Conservation (phyloP, 2,329 filamentous ascomycete genomes). For the Hymenoscyphus scutula region DNA sequence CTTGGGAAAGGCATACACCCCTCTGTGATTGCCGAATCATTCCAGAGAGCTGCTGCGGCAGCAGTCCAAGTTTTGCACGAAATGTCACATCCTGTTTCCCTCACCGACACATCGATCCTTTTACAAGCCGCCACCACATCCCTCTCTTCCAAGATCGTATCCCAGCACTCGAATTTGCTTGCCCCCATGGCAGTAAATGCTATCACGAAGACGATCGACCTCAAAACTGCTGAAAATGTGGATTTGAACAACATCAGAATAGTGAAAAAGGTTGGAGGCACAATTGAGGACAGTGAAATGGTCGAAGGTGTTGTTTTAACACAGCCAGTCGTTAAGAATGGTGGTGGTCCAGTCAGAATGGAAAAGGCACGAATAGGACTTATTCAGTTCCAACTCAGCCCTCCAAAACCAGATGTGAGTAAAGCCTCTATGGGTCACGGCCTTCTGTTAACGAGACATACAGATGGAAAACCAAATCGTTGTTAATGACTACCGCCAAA, state of each 20-base stretch:
- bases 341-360: slow-evolving; percentile 84
- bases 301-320: slow-evolving; percentile 91
- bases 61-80: slow-evolving; percentile 87
- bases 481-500: slow-evolving; percentile 98
- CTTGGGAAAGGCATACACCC: slow-evolving; percentile 94
- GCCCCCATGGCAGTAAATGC: slow-evolving; percentile 98
- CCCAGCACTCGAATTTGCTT: slow-evolving; percentile 90
- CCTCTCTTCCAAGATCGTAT: slow-evolving; percentile 97
- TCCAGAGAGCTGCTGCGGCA: slow-evolving; percentile 88
- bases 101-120: slow-evolving; percentile 83
- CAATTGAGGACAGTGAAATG: slow-evolving; percentile 97
- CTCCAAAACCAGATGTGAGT: slow-evolving; percentile 89
- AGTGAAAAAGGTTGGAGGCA: slow-evolving; percentile 95
- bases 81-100: slow-evolving; percentile 91
- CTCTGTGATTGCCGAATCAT: slow-evolving; percentile 94
- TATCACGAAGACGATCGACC: slow-evolving; percentile 91
- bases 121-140: slow-evolving; percentile 97
- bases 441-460: slow-evolving; percentile 21
- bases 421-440: not conserved
- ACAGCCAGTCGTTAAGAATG: slow-evolving; percentile 90
- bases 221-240: slow-evolving; percentile 93
- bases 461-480: slow-evolving; percentile 99
- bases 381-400: slow-evolving; percentile 98
- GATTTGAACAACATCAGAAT: slow-evolving; percentile 96
- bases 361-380: slow-evolving; percentile 97